Conservation (phyloP, 495 filamentous ascomycete species). For the Daldinia caldariorum region DNA sequence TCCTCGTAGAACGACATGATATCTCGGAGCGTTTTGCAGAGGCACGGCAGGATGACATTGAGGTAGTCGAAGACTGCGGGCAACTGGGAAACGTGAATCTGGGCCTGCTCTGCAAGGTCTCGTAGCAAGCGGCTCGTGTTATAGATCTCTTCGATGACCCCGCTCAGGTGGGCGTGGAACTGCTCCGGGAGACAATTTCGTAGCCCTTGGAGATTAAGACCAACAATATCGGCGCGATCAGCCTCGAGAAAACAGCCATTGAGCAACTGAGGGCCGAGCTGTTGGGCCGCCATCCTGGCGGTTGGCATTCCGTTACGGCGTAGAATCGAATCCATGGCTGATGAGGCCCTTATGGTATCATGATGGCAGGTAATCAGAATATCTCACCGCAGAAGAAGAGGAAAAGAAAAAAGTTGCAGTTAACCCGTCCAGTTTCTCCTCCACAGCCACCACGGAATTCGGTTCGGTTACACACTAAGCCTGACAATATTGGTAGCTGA, state of each 20-base stretch:
- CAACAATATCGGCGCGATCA: conserved; percentile 55
- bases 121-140: conserved; percentile 57
- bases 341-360: conserved; percentile 26
- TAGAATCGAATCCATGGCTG: conserved; percentile 31
- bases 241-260: conserved; percentile 59
- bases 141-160: conserved; percentile 55
- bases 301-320: conserved; percentile 26
- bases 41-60: conserved; percentile 61
- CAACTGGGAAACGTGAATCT: conserved; percentile 58
- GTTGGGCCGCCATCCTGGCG: conserved; percentile 26
- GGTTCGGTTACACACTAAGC: conserved; percentile 20
- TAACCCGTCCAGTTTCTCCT: conserved; percentile 25
- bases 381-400: conserved; percentile 10
- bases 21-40: conserved; percentile 60
- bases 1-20: conserved; percentile 63
- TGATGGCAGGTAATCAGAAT: conserved; percentile 25
- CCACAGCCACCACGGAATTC: conserved; percentile 28
- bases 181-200: conserved; percentile 51
- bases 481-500: conserved; percentile 11
- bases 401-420: background rate
- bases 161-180: conserved; percentile 55
- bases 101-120: conserved; percentile 61
- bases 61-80: conserved; percentile 62
- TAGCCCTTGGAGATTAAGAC: conserved; percentile 54
- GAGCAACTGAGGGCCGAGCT: conserved; percentile 50